Conservation (phyloP, 305 asterid species). For the Monarda citriodora region DNA sequence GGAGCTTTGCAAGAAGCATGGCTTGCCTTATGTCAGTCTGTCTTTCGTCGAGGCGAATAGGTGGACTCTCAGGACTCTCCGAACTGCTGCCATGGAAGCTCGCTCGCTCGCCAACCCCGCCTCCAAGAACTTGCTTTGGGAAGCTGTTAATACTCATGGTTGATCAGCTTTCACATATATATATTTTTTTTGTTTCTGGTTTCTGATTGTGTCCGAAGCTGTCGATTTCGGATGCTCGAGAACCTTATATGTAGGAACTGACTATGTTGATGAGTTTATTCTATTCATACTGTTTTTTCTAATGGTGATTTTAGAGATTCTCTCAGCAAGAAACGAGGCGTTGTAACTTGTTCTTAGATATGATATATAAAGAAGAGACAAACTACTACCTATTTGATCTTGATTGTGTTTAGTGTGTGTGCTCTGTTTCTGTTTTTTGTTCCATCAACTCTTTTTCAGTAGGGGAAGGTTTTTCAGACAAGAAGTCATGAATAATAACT, state of each 20-base stretch:
- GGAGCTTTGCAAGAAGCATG: constrained; percentile 70
- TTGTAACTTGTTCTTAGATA: not conserved
- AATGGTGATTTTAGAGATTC: constrained; percentile 1
- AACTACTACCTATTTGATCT: not conserved
- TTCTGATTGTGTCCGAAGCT: too few relatives aligned
- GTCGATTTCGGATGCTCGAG: not conserved
- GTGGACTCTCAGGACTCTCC: constrained; percentile 44
- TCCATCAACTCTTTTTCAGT: too few relatives aligned
- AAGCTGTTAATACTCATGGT: constrained; percentile 70
- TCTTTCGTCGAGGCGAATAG: constrained; percentile 58
- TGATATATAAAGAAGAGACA: not conserved
- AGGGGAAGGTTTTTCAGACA: too few relatives aligned
- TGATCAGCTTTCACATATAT: constrained; percentile 22
- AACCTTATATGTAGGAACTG: not conserved
- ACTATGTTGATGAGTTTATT: too few relatives aligned
- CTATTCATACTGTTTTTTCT: too few relatives aligned
- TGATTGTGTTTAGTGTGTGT: not conserved
- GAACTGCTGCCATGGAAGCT: constrained; percentile 60
- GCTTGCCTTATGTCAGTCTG: constrained; percentile 51
- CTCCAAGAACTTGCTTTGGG: constrained; percentile 64
- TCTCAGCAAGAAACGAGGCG: constrained; percentile 10
- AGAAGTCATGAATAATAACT: too few relatives aligned
- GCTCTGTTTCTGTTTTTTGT: not conserved
- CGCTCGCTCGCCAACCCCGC: constrained; percentile 45
- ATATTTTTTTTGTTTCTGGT: too few relatives aligned